These are phyloP conservation scores for Sugiyamaella paludigena DNA, from an alignment of 1,139 yeast species.

Conservation along the genomic window DNA sequence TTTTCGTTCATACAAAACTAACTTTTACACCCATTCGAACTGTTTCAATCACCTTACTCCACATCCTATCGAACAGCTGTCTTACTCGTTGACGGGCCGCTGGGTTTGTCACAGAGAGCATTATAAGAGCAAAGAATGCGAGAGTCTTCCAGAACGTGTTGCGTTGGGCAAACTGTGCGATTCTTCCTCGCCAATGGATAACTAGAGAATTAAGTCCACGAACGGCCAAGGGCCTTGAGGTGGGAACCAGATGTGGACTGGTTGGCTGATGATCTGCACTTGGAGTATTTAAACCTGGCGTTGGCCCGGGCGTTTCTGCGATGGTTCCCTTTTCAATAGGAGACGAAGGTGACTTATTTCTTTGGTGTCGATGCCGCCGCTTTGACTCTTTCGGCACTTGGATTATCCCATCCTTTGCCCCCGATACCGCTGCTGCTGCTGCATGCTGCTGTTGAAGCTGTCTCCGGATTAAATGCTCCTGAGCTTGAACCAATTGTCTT, in stretches of 20 bases:
- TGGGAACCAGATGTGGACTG: neutral
- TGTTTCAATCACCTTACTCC: constrained; percentile 24
- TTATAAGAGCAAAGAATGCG: constrained; percentile 21
- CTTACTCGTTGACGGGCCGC: constrained; percentile 18
- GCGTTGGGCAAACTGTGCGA: neutral
- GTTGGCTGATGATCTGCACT: neutral
- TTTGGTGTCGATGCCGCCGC: constrained; percentile 3
- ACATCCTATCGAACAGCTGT: constrained; percentile 15
- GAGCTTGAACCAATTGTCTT: constrained; percentile 15
- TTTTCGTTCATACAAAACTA: constrained; percentile 23
- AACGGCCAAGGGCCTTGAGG: neutral
- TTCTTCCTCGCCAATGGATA: constrained; percentile 9
- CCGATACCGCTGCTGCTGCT: neutral
- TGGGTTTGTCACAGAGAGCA: constrained; percentile 23
- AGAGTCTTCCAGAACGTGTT: constrained; percentile 10
- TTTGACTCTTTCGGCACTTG: neutral
- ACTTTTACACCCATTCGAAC: constrained; percentile 30
- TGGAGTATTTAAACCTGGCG: neutral
- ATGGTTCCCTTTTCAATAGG: neutral
- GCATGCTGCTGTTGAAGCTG: neutral
- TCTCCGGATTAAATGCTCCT: constrained; percentile 3
- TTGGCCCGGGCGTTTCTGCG: constrained; percentile 1
- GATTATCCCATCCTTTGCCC: constrained; percentile 1
- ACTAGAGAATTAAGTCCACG: neutral
- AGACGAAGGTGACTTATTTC: neutral